phyloP scores from a whole-genome alignment of 2,329 filamentous ascomycete genomes.

The Sclerotinia subarctica region DNA sequence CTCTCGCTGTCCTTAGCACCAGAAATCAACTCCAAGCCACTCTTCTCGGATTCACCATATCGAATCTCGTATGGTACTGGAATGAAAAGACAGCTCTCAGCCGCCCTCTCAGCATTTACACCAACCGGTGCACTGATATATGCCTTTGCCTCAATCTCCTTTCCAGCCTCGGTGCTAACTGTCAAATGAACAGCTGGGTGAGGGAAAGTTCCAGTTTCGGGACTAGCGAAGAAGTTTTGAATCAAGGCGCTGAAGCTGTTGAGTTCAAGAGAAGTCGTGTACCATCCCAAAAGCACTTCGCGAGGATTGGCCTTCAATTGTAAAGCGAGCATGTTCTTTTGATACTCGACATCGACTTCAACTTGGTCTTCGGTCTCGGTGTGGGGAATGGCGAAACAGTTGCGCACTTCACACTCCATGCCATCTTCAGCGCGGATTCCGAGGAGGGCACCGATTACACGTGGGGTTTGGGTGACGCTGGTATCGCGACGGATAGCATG shows the following conservation, averaged over 20 bases:
- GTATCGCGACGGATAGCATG: slow-evolving; percentile 77
- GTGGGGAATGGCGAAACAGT: slow-evolving; percentile 96
- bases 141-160: slow-evolving; percentile 84
- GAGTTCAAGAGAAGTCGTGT: slow-evolving; percentile 92
- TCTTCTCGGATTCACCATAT: slow-evolving; percentile 77
- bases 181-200: slow-evolving; percentile 98
- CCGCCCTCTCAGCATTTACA: slow-evolving; percentile 89
- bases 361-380: slow-evolving; percentile 98
- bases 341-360: slow-evolving; percentile 99
- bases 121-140: slow-evolving; percentile 96
- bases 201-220: slow-evolving; percentile 94
- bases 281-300: slow-evolving; percentile 95
- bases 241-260: slow-evolving; percentile 98
- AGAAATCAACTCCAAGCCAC: slow-evolving; percentile 77
- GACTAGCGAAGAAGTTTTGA: slow-evolving; percentile 98
- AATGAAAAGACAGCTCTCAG: slow-evolving; percentile 95
- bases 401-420: slow-evolving; percentile 91
- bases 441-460: slow-evolving; percentile 94
- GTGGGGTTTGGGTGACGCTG: slow-evolving; percentile 74
- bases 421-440: slow-evolving; percentile 94
- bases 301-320: slow-evolving; percentile 92
- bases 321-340: slow-evolving; percentile 97
- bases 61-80: slow-evolving; percentile 93
- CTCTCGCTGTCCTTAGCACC: slow-evolving; percentile 76
- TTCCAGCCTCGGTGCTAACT: slow-evolving; percentile 82